Evolutionary conservation across 768 basidiomycete genomes (phyloP).

Genomic region (Amanita fuliginea): DNA sequence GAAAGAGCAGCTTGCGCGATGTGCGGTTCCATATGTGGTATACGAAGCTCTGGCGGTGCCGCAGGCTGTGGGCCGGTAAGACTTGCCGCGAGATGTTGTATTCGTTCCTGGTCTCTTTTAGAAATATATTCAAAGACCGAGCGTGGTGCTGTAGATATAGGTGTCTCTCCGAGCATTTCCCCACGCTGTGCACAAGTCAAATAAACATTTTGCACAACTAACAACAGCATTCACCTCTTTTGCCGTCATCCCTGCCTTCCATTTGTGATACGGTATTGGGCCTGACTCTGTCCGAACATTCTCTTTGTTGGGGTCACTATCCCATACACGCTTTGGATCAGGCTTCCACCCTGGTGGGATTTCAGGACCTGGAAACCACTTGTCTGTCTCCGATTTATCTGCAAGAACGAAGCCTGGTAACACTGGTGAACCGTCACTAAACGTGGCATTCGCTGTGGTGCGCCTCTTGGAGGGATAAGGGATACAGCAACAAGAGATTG

Average conservation of each 20-base stretch:
- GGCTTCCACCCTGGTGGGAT: constrained; percentile 81
- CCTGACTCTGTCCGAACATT: constrained; percentile 19
- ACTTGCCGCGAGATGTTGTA: constrained; percentile 45
- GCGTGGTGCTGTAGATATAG: constrained; percentile 52
- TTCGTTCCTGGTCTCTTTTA: constrained; percentile 79
- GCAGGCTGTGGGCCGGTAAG: constrained; percentile 13
- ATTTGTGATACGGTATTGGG: constrained; percentile 29
- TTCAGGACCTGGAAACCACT: constrained; percentile 76
- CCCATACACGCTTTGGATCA: constrained; percentile 70
- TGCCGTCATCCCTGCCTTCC: constrained; percentile 52
- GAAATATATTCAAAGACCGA: constrained; percentile 96
- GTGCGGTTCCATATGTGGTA: constrained; percentile 59
- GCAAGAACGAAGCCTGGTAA: constrained; percentile 69
- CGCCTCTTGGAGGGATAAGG: constrained; percentile 22
- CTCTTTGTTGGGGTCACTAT: constrained; percentile 37
- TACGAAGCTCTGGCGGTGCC: constrained; percentile 19
- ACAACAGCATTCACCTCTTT: constrained; percentile 47
- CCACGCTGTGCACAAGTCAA: constrained; percentile 50
- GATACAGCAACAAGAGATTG: background rate
- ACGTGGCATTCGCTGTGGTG: constrained; percentile 24
- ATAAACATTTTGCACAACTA: constrained; percentile 1
- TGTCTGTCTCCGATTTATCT: constrained; percentile 29
- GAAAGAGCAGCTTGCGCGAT: constrained; percentile 78
- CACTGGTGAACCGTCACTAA: constrained; percentile 68
- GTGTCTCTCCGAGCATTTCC: constrained; percentile 70